Evolutionary conservation across 495 filamentous ascomycete genomes (phyloP).

Genomic region (Xylaria curta): DNA sequence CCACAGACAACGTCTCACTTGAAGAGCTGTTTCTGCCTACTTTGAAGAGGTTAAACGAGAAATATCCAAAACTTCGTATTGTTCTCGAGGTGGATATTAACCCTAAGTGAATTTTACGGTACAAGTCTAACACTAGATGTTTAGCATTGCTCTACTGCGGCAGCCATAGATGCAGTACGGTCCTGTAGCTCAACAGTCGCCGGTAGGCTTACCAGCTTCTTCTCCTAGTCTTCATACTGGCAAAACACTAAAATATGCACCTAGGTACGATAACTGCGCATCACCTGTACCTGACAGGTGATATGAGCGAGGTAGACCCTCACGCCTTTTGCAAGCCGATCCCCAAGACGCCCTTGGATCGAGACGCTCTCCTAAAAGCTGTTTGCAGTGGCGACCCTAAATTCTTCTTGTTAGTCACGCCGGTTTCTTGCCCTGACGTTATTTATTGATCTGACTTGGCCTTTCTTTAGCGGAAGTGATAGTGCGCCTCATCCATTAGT

Average conservation of each 20-base stretch:
- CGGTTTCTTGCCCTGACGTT: not conserved
- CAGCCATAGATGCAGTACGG: conserved; percentile 79
- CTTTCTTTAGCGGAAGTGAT: conserved; percentile 55
- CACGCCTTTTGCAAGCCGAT: conserved; percentile 90
- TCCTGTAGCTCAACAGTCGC: conserved; percentile 77
- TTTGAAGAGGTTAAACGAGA: conserved; percentile 69
- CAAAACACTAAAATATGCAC: conserved; percentile 5
- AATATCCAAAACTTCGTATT: conserved; percentile 82
- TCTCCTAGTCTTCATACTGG: conserved; percentile 36
- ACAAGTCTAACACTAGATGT: conserved; percentile 24
- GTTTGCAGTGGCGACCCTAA: conserved; percentile 70
- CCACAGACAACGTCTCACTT: conserved; percentile 72
- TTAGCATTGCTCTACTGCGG: conserved; percentile 82
- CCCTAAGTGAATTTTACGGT: not conserved
- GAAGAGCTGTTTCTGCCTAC: conserved; percentile 84
- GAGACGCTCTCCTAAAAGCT: conserved; percentile 75
- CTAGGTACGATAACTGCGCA: conserved; percentile 63
- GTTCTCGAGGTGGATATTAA: conserved; percentile 47
- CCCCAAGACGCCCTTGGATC: conserved; percentile 74
- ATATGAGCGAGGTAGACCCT: conserved; percentile 75
- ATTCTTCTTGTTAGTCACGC: conserved; percentile 73
- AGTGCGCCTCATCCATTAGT: conserved; percentile 77
- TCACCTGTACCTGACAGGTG: conserved; percentile 78
- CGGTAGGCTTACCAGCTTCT: conserved; percentile 57
- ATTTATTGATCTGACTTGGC: conserved; percentile 33